Evolutionary conservation across 305 asterid genomes (phyloP).

Genomic region (Fraxinus angustifolia): DNA sequence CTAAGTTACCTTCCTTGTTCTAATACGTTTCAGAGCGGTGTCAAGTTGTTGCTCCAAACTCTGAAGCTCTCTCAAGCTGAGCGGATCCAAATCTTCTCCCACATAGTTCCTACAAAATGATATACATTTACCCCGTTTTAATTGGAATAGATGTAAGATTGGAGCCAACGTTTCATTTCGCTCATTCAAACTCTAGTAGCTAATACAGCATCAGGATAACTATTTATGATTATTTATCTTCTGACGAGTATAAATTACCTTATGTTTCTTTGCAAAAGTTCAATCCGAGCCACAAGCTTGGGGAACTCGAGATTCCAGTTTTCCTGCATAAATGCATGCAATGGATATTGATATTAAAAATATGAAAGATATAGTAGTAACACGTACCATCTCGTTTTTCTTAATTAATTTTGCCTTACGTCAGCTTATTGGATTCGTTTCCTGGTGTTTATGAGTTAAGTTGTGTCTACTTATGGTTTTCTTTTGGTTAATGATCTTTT

Average conservation of each 20-base stretch:
- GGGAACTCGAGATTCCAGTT: constrained; percentile 50
- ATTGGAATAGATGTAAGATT: neutral
- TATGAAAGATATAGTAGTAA: neutral
- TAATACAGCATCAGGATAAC: neutral
- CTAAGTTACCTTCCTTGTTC: constrained; percentile 53
- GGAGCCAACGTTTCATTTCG: neutral
- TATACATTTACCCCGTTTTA: neutral
- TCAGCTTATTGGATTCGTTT: neutral
- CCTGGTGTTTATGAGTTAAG: neutral
- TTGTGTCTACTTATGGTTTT: neutral
- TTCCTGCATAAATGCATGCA: constrained; percentile 35
- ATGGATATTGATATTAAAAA: neutral
- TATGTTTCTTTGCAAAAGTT: constrained; percentile 55
- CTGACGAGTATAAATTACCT: constrained; percentile 33
- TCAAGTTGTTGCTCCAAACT: constrained; percentile 71
- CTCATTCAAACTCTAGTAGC: neutral
- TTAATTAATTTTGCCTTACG: neutral
- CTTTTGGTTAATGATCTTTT: neutral
- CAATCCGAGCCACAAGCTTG: constrained; percentile 52
- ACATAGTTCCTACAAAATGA: constrained; percentile 44
- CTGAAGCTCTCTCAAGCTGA: constrained; percentile 67
- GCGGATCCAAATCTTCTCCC: constrained; percentile 64
- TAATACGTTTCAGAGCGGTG: constrained; percentile 49
- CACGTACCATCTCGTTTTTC: neutral
- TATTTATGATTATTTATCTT: neutral